A percentile compares a stretch with the other conserved stretches of the same genome.
phyloP scores from a whole-genome alignment of 139 green algal genomes.

The Chlorella sp. region DNA sequence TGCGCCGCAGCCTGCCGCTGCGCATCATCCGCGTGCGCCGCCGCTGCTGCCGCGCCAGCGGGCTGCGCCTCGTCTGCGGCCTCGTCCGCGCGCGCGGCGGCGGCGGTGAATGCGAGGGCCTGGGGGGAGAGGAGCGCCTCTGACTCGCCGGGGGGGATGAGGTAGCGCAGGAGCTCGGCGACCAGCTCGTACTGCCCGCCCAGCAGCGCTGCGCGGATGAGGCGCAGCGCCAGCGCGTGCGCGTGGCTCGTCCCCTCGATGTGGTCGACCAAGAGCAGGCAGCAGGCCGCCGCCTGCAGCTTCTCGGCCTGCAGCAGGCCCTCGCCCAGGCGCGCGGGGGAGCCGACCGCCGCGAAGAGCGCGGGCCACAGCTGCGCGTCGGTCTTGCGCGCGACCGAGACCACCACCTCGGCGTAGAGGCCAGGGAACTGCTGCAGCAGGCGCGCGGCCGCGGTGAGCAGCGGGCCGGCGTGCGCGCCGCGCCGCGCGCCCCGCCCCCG shows the following conservation, averaged over 20 bases:
- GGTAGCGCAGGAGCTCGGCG: constrained; percentile 81
- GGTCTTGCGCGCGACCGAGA: constrained; percentile 94
- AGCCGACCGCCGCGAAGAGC: constrained; percentile 90
- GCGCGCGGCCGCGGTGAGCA: neutral
- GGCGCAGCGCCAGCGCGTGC: constrained; percentile 61
- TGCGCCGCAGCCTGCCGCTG: neutral
- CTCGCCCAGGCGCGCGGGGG: constrained; percentile 65
- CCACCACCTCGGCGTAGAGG: constrained; percentile 81
- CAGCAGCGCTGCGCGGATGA: constrained; percentile 62
- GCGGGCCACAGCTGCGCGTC: constrained; percentile 88
- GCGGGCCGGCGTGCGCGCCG: too few relatives aligned
- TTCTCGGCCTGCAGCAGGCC: constrained; percentile 60
- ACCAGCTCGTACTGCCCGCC: constrained; percentile 67
- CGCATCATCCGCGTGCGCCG: neutral
- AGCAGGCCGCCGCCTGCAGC: constrained; percentile 66
- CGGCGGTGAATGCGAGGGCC: too few relatives aligned
- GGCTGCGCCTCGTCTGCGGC: neutral
- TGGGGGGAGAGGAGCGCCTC: neutral
- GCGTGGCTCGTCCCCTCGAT: constrained; percentile 68
- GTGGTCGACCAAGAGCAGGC: constrained; percentile 79
- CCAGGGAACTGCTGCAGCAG: constrained; percentile 26
- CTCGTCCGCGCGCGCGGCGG: too few relatives aligned
- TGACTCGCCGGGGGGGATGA: constrained; percentile 57
- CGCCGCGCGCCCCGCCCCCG: too few relatives aligned
- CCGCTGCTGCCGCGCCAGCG: neutral